phyloP scores from a whole-genome alignment of 164 flowering plant species.

The Amborella trichopoda region DNA sequence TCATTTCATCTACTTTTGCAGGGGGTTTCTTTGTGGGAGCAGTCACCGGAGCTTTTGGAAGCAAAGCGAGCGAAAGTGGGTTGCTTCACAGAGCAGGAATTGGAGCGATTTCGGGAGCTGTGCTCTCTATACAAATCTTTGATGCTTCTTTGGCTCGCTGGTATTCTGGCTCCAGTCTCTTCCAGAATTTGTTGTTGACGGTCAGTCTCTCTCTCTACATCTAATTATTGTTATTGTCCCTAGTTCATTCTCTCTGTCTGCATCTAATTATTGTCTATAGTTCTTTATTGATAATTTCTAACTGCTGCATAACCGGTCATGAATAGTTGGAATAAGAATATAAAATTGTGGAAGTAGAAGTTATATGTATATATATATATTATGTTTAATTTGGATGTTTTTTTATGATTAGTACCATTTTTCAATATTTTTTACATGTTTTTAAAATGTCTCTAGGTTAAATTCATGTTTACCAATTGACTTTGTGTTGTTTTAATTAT shows the following conservation, averaged over 20 bases:
- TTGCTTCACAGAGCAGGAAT: conserved; percentile 79
- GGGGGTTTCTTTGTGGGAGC: conserved; percentile 81
- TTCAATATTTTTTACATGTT: too few species aligned
- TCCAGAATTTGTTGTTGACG: conserved; percentile 49
- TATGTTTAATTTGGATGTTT: too few species aligned
- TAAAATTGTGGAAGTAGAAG: too few species aligned
- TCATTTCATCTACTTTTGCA: conserved; percentile 11
- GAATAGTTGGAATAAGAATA: too few species aligned
- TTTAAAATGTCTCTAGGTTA: too few species aligned
- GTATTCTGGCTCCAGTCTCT: conserved; percentile 57
- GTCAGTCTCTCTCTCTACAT: not conserved
- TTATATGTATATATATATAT: too few species aligned
- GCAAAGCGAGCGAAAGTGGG: conserved; percentile 90
- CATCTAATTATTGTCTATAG: not conserved
- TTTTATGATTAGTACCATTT: too few species aligned
- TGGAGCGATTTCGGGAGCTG: conserved; percentile 93
- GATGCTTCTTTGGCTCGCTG: conserved; percentile 83
- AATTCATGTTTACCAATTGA: too few species aligned
- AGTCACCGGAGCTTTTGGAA: conserved; percentile 78
- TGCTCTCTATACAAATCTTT: conserved; percentile 83
- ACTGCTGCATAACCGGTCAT: too few species aligned
- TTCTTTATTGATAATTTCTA: not conserved
- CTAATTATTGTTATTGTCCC: not conserved
- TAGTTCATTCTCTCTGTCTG: not conserved
- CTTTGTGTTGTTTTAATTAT: too few species aligned